phyloP scores from a whole-genome alignment of 2,329 filamentous ascomycete species.

The Byssoonygena ceratinophila region DNA sequence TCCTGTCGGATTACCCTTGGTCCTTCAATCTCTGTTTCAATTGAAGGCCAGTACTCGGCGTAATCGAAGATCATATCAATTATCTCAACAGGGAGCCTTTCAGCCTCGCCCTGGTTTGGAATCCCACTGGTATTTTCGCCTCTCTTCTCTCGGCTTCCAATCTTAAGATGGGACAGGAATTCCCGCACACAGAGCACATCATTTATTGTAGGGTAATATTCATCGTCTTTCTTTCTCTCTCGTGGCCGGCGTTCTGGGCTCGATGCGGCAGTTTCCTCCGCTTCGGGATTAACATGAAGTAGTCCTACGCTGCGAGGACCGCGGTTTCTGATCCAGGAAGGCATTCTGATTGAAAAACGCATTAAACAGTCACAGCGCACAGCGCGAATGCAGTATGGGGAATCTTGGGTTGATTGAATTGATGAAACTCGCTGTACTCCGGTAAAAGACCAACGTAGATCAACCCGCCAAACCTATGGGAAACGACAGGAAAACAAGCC shows the following conservation, averaged over 20 bases:
- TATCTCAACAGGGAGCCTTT: constrained; percentile 28
- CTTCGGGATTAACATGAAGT: constrained; percentile 1
- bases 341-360: neutral
- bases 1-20: constrained; percentile 24
- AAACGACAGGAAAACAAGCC: neutral
- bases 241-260: neutral
- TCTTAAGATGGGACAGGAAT: constrained; percentile 21
- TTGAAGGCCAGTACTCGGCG: constrained; percentile 25
- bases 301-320: constrained; percentile 3
- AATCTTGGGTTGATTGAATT: neutral
- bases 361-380: neutral
- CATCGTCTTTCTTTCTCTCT: neutral
- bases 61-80: constrained; percentile 33
- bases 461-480: neutral
- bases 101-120: neutral
- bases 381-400: neutral
- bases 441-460: neutral
- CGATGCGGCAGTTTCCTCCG: neutral
- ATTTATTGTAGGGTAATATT: constrained; percentile 20
- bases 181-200: constrained; percentile 29
- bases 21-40: constrained; percentile 17
- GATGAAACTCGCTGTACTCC: neutral
- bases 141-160: neutral
- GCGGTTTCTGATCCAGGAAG: neutral
- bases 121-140: neutral